These are phyloP conservation scores for Rosa persica DNA, from an alignment of 306 rosid species.

Conservation along the genomic window DNA sequence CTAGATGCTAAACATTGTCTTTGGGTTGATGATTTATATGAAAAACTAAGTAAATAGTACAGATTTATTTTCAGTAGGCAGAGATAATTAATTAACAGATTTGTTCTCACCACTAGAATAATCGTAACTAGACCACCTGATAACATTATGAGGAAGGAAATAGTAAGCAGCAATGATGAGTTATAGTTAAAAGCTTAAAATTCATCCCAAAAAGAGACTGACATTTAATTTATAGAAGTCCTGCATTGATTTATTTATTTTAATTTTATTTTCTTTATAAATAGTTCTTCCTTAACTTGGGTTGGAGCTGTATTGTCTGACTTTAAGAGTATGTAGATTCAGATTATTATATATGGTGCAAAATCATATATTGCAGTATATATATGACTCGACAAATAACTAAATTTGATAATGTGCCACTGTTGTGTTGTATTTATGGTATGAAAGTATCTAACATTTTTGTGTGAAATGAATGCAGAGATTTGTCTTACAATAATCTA, in stretches of 20 bases:
- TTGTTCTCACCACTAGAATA: not conserved
- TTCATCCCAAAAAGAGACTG: not conserved
- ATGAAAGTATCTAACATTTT: constrained; percentile 11
- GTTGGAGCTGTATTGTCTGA: not conserved
- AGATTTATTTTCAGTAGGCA: not conserved
- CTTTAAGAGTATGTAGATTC: not conserved
- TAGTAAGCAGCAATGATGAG: not conserved
- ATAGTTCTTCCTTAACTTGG: not conserved
- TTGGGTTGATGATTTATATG: not conserved
- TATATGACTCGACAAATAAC: not conserved
- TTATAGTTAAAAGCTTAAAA: not conserved
- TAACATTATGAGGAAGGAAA: not conserved
- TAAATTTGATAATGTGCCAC: not conserved
- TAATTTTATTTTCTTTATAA: not conserved
- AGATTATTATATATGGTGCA: not conserved
- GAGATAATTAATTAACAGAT: not conserved
- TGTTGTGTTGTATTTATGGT: not conserved
- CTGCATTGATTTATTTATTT: not conserved
- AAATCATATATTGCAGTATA: not conserved
- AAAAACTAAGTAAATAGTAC: not conserved
- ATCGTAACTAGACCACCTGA: not conserved
- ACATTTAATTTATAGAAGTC: not conserved
- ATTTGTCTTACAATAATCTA: constrained; percentile 74
- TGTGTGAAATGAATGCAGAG: constrained; percentile 52
- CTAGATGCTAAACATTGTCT: not conserved